Evolutionary conservation across 2,329 filamentous ascomycete genomes (phyloP).

Genomic region (Phymatotrichopsis omnivora): DNA sequence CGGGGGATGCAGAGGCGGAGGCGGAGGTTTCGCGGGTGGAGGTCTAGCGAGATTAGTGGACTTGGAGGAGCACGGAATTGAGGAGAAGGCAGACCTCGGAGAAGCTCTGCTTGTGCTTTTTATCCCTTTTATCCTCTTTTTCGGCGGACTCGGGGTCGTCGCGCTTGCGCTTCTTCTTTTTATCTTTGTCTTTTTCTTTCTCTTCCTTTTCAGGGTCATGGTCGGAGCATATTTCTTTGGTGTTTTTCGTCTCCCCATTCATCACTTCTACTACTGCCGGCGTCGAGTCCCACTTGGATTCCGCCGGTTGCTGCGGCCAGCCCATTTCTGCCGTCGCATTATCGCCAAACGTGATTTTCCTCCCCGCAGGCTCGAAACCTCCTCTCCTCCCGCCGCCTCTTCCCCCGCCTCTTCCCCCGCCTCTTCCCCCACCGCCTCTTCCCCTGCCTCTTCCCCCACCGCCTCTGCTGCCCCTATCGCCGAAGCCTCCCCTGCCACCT

Average conservation of each 20-base stretch:
- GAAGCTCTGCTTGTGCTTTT: slow-evolving; percentile 12
- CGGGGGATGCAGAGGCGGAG: neutral
- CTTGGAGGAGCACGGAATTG: neutral
- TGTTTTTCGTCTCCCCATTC: slow-evolving; percentile 17
- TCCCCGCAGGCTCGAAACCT: neutral
- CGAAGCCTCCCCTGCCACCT: neutral
- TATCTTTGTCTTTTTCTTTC: neutral
- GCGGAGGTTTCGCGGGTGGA: slow-evolving; percentile 2
- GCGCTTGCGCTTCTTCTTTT: neutral
- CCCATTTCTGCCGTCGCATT: neutral
- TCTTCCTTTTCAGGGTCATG: neutral
- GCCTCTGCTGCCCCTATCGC: neutral
- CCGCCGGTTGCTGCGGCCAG: neutral
- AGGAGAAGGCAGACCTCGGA: neutral
- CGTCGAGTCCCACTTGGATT: neutral
- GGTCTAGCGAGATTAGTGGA: neutral
- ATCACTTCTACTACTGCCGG: slow-evolving; percentile 35
- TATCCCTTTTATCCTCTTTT: slow-evolving; percentile 20
- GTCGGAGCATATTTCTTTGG: neutral
- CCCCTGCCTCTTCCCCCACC: neutral
- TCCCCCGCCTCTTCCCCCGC: slow-evolving; percentile 1
- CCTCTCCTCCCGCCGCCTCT: slow-evolving; percentile 1
- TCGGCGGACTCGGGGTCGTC: slow-evolving; percentile 12
- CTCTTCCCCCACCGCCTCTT: slow-evolving; percentile 5
- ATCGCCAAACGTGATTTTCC: slow-evolving; percentile 4